Evolutionary conservation across 371 early-diverging fungal species (phyloP).

Genomic region (Mucor saturninus): DNA sequence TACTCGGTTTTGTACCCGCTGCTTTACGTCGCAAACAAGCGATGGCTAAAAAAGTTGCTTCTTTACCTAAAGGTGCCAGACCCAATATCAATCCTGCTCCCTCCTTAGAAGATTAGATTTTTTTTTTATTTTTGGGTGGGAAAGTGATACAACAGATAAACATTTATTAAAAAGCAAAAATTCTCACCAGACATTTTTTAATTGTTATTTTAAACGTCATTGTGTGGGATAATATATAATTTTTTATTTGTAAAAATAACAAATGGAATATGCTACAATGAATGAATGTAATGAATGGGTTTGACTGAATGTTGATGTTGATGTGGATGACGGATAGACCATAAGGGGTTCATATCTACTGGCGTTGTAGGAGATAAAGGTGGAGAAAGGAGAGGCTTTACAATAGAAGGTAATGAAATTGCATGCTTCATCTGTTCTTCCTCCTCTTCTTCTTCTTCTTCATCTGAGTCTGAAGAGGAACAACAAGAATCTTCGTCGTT

Average conservation of each 20-base stretch:
- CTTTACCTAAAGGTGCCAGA: slow-evolving; percentile 50
- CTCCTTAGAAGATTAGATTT: too few species aligned
- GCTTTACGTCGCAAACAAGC: slow-evolving; percentile 62
- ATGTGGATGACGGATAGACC: slow-evolving; percentile 1
- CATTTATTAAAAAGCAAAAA: slow-evolving; percentile 43
- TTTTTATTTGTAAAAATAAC: too few species aligned
- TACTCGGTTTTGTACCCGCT: slow-evolving; percentile 66
- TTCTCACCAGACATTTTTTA: slow-evolving; percentile 9
- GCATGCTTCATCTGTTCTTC: too few species aligned
- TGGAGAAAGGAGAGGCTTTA: not conserved
- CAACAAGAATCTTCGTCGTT: slow-evolving; percentile 7
- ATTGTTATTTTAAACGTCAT: not conserved
- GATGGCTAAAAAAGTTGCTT: slow-evolving; percentile 41
- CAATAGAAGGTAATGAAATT: too few species aligned
- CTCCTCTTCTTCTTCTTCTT: slow-evolving; percentile 10
- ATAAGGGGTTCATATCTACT: slow-evolving; percentile 16
- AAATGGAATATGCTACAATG: too few species aligned
- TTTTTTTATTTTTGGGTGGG: too few species aligned
- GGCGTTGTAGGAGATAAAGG: slow-evolving; percentile 28
- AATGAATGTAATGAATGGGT: too few species aligned
- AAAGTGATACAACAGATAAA: too few species aligned
- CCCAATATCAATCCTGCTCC: slow-evolving; percentile 59
- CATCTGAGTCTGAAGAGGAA: slow-evolving; percentile 22
- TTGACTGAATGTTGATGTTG: not conserved
- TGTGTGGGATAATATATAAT: not conserved